Evolutionary conservation across 495 filamentous ascomycete species (phyloP), one percentile per base, ranked within the genome.

Genomic region (Monascus purpureus): DNA sequence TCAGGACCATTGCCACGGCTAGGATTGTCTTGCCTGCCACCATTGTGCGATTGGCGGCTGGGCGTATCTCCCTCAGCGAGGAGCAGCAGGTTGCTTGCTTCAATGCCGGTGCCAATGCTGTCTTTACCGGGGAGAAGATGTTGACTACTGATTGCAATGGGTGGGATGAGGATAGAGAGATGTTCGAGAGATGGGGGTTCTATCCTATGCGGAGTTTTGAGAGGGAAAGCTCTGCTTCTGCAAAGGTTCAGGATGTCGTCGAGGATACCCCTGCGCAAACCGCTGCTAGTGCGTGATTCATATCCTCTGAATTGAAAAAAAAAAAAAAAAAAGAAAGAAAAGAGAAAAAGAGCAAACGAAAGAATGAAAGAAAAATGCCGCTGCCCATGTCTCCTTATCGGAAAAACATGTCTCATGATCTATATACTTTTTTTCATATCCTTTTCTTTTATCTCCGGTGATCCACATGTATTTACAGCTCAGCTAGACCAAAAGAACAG

Each of bases 121-220:
- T 92, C 6, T 92, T 92, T 51, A 92, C 83, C 1, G 83, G 83
- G 13, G 83, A 92, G 59, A 87, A 83, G 67, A 88, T 92, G 83
- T 46, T 88, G 60, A 92, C 83, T 12, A 88, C 83, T 0, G 78
- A 80, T 34, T 87, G 82, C 48, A 85, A 77, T 39, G 83, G 82
- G 3, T 92, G 81, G 80, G 82, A 85, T 39, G 80, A 86, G 55
- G 83, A 92, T 41, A 73, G 68, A 31, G 71, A 37, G 6, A 79
- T 88, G 72, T 85, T 92, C 55, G 72, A 77, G 6, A 62, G 64
- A 29, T 88, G 78, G 77, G 83, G 83, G 6, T 55, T 84, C 43
- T 59, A 66, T 40, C 77, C 80, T 22, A 80, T 82, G 77, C 61
- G 67, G 52, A 75, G 58, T 45, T 65, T 65, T 23, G 57, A 62